Base-by-base conservation (phyloP, 2,329 filamentous ascomycete genomes). In the Colletotrichum aenigma region DNA sequence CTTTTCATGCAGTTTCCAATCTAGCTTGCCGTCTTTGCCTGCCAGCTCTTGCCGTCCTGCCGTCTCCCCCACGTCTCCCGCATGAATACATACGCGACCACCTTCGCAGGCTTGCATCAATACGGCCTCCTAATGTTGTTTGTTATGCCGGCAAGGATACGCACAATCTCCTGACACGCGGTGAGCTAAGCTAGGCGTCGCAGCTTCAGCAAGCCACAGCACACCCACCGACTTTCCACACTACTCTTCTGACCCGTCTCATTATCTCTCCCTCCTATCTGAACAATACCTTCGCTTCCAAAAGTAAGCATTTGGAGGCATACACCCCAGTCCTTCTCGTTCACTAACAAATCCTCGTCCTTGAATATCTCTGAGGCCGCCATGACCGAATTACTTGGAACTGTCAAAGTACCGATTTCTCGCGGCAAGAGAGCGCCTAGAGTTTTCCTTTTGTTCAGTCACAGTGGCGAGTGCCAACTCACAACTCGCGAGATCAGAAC, bases 161-260 rank as follows among this genome's bases (percentile, higher is more conserved):
- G 43, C 43, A 30, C 48, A 32, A 21, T 32, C 52, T 64, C 71
- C 61, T 61, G 43, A 32, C 56, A 52, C 61, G 61, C 62, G 60
- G 28, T 15, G 24, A 66, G 72, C 55, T 28, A 43, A 58, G n/a
- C 32, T 13, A 36, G 13, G 56, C 64, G 55, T 48, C 70, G 36
- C 61, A 64, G 69, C 55, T 73, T 58, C 73, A 75, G 70, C 70
- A 75, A 68, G 73, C 73, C 73, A 75, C 73, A 43, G 32, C 13
- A 21, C 30, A 34, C 52, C 67, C 61, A 43, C 56, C 62, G 34
- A 64, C 26, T 43, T 32, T 43, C 38, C 56, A 24, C 26, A 56
- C 56, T 55, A 24, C 28, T 36, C 16, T 34, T n/a, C 32, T 52
- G 36, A 30, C 32, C 67, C 73, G 43, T 73, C 62, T 67, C 26